Percentiles rank a stretch among this genome's conserved stretches.
phyloP scores from a whole-genome alignment of 2,329 filamentous ascomycete genomes.

The Keithomyces neogunnii region DNA sequence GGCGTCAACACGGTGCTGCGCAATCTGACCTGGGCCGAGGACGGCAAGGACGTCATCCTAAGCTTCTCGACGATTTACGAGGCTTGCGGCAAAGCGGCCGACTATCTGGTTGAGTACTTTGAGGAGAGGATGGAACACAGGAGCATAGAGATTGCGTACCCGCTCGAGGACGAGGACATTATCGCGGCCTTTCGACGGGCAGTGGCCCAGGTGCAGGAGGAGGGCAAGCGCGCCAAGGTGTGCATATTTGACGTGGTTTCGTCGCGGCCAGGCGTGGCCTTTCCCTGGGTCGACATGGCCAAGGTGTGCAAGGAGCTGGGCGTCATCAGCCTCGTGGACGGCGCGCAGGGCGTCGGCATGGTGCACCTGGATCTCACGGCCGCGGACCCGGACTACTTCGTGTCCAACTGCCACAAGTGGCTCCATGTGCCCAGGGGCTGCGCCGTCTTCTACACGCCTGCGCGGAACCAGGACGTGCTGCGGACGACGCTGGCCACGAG shows the following conservation, averaged over 20 bases:
- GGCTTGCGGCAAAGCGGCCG: conserved; percentile 64
- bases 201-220: conserved; percentile 41
- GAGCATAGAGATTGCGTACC: conserved; percentile 57
- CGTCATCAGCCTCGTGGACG: conserved; percentile 71
- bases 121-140: conserved; percentile 32
- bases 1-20: conserved; percentile 74
- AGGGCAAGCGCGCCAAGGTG: conserved; percentile 55
- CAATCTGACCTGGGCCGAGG: conserved; percentile 57
- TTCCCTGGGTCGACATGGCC: conserved; percentile 67
- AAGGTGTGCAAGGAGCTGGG: conserved; percentile 55
- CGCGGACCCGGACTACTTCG: conserved; percentile 76
- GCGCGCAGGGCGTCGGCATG: conserved; percentile 77
- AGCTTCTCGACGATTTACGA: conserved; percentile 75
- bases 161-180: conserved; percentile 61
- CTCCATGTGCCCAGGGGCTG: conserved; percentile 71
- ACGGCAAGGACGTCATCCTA: conserved; percentile 70
- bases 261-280: conserved; percentile 66
- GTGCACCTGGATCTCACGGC: conserved; percentile 58
- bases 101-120: conserved; percentile 62
- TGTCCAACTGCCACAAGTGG: conserved; percentile 90
- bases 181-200: conserved; percentile 50
- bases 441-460: conserved; percentile 71
- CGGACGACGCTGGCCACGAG: conserved; percentile 70
- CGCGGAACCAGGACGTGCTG: conserved; percentile 67
- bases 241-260: conserved; percentile 72